These are phyloP conservation scores for Pyrus bretschneideri DNA, from an alignment of 306 rosid genomes.

Conservation along the genomic window DNA sequence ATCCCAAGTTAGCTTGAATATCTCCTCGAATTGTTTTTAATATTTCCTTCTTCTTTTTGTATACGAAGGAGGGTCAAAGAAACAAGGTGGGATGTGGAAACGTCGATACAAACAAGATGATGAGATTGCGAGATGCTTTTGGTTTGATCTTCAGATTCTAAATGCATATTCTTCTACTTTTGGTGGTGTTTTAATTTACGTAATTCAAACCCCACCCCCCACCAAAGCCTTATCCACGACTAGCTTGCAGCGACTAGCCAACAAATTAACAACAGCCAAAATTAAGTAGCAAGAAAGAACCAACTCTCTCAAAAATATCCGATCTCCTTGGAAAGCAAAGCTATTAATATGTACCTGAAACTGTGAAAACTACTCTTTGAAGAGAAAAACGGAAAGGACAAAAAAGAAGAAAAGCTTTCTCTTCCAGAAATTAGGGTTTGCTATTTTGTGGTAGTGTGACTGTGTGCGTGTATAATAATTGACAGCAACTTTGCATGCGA, in stretches of 20 bases:
- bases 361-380: neutral
- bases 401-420: neutral
- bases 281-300: neutral
- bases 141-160: neutral
- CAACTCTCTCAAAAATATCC: neutral
- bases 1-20: neutral
- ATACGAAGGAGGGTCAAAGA: neutral
- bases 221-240: neutral
- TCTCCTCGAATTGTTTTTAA: neutral
- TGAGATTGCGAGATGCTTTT: neutral
- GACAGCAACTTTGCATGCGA: neutral
- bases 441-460: too few relatives aligned
- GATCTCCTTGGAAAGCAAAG: neutral
- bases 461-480: neutral
- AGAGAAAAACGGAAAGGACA: neutral
- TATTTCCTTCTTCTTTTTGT: neutral
- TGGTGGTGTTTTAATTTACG: neutral
- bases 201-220: neutral
- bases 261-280: neutral
- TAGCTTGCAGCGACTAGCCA: neutral
- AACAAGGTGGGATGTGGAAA: neutral
- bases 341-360: neutral
- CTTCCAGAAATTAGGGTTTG: neutral
- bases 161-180: neutral
- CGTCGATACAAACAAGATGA: neutral